These are phyloP conservation scores for Chiua virens DNA, from an alignment of 768 basidiomycete species.

Conservation along the genomic window DNA sequence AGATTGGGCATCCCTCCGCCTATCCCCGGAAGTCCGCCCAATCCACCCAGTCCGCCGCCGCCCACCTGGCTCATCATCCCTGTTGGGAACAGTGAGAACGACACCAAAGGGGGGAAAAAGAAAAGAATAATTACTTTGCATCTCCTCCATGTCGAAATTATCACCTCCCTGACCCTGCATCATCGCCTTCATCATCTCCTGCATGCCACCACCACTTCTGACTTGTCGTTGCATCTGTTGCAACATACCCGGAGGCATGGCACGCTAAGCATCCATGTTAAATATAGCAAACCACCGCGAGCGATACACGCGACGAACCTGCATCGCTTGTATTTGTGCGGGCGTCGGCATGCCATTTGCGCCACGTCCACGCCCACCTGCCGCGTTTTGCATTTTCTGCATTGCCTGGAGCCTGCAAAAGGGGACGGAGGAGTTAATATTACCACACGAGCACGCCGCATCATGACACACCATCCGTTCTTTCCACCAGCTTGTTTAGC, in stretches of 20 bases:
- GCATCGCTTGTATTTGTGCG: slow-evolving; percentile 92
- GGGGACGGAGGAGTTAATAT: slow-evolving; percentile 3
- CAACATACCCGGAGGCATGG: slow-evolving; percentile 94
- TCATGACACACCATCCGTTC: slow-evolving; percentile 75
- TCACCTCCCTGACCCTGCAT: slow-evolving; percentile 94
- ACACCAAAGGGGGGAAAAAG: background rate
- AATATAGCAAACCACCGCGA: slow-evolving; percentile 3
- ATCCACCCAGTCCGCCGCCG: slow-evolving; percentile 43
- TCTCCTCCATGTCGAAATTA: slow-evolving; percentile 89
- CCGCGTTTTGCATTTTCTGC: slow-evolving; percentile 90
- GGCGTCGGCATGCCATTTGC: slow-evolving; percentile 88
- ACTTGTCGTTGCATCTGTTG: slow-evolving; percentile 89
- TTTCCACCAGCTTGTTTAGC: slow-evolving; percentile 97
- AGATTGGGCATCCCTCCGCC: slow-evolving; percentile 72
- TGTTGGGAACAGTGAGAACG: slow-evolving; percentile 30
- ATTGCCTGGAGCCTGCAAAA: slow-evolving; percentile 69
- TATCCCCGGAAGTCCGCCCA: slow-evolving; percentile 51
- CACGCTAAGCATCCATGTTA: slow-evolving; percentile 50
- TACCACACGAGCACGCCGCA: background rate
- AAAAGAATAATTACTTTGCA: slow-evolving; percentile 65
- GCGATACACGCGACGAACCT: slow-evolving; percentile 48
- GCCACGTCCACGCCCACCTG: slow-evolving; percentile 84
- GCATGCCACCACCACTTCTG: slow-evolving; percentile 83
- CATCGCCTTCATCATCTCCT: slow-evolving; percentile 98
- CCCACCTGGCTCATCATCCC: slow-evolving; percentile 92